Conservation (phyloP, 1,139 yeast species). For the Blastobotrys elegans region DNA sequence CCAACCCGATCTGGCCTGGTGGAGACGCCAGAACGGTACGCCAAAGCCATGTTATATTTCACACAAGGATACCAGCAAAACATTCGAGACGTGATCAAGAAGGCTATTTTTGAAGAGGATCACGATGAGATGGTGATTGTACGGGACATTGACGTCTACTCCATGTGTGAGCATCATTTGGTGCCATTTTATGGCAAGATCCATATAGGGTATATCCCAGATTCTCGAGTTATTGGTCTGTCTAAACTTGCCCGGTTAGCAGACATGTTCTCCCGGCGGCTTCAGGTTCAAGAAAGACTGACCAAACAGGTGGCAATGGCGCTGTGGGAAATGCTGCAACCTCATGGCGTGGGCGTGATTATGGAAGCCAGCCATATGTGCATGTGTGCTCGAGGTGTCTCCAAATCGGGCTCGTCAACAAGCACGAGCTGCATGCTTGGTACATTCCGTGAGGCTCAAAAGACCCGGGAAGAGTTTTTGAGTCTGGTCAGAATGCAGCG, state of each 20-base stretch:
- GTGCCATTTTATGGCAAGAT: constrained; percentile 97
- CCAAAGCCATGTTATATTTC: constrained; percentile 91
- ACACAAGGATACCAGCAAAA: constrained; percentile 97
- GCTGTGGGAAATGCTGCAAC: constrained; percentile 78
- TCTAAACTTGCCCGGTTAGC: constrained; percentile 92
- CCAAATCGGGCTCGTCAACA: constrained; percentile 89
- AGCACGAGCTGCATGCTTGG: constrained; percentile 97
- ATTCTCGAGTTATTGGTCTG: constrained; percentile 87
- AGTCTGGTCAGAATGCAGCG: constrained; percentile 45
- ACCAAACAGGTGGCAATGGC: constrained; percentile 98
- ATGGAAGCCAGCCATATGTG: constrained; percentile 99
- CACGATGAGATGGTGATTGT: constrained; percentile 99
- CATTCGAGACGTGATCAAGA: constrained; percentile 71
- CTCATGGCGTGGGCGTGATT: constrained; percentile 96
- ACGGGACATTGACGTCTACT: constrained; percentile 85
- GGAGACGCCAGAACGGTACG: constrained; percentile 95
- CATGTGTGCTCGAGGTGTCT: constrained; percentile 98
- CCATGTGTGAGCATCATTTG: constrained; percentile 93
- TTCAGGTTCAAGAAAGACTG: constrained; percentile 94
- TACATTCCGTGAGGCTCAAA: constrained; percentile 85
- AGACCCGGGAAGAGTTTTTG: constrained; percentile 93
- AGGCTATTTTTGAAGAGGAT: constrained; percentile 96
- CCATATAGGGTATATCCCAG: constrained; percentile 94
- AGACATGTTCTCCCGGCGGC: constrained; percentile 91
- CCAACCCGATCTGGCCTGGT: constrained; percentile 79